Base-by-base conservation (phyloP, 495 filamentous ascomycete genomes). In the Penicillium argentinense region DNA sequence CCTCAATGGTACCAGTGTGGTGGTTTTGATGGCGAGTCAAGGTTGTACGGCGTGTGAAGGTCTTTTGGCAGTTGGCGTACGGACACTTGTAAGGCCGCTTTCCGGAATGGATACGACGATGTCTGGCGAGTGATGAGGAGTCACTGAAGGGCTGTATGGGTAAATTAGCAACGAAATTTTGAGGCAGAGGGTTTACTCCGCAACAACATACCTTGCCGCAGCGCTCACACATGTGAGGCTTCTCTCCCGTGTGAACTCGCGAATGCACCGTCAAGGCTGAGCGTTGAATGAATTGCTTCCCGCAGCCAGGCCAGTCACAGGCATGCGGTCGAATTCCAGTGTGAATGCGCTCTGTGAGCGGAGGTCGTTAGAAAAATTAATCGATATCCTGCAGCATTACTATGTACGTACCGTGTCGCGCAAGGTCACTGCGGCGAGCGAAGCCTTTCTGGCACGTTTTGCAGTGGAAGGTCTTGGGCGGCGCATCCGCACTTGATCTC, bases 61-160 rank as follows among this genome's bases (percentile, higher is more conserved):
- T 98, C 78, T 98, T 98, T 63, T 96, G 91, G 67, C 93, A 98
- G 59, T 97, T 91, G 11, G 89, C 91, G 58, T 92, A 98, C 1
- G 92, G 92, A 66, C 93, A 98, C 62, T 96, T 95, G 73, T 97
- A 98, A 2, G 93, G 93, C 27, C 93, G 82, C 62, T 95, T 96
- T 17, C 93, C 93, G 17, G 89, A 95, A 59, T 98, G 93, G 50
- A 97, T 98, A 22, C 93, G 81, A 19, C 93, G 85, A 72, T 98
- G 93, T 27, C 93, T 78, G 14, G 93, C 93, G 26, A 98, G 72
- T 7, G 93, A 97, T 57, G 92, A 97, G 13, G 91, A 96, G 66
- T 98, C 93, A 62, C 92, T 97, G 60, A 98, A 98, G n/a, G 91
- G 92, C 93, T 97, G 55, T 48, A 56, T 38, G 29, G 28, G 27